phyloP scores from a whole-genome alignment of 2,329 filamentous ascomycete genomes.

The Lachnellula arida region DNA sequence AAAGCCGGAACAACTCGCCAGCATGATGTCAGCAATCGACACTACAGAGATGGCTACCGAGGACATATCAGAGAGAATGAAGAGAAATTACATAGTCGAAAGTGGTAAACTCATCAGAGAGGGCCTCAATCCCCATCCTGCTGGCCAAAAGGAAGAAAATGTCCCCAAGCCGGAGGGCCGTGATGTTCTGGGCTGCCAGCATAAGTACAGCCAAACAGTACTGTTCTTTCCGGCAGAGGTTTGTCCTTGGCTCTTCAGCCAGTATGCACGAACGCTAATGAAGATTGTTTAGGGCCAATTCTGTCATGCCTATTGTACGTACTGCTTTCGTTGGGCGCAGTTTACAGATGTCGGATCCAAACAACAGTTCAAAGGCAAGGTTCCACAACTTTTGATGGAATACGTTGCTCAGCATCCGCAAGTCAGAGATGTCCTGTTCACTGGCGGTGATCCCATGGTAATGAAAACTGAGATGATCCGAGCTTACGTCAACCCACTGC shows the following conservation, averaged over 20 bases:
- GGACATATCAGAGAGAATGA: not conserved
- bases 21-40: not conserved
- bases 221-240: constrained; percentile 9
- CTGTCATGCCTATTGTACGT: constrained; percentile 7
- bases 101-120: not conserved
- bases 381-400: not conserved
- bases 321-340: constrained; percentile 10
- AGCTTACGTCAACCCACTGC: constrained; percentile 2
- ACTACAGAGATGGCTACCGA: not conserved
- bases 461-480: not conserved
- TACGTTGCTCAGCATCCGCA: constrained; percentile 1
- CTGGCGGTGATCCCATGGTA: constrained; percentile 11
- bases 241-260: not conserved
- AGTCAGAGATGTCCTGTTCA: constrained; percentile 7
- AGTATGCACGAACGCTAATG: not conserved
- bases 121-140: constrained; percentile 7
- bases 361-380: not conserved
- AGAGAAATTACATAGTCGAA: not conserved
- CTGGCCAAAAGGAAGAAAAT: constrained; percentile 5
- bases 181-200: constrained; percentile 1
- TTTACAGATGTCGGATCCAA: constrained; percentile 1
- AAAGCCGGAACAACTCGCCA: not conserved
- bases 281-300: constrained; percentile 4
- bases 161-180: constrained; percentile 1
- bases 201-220: constrained; percentile 9